Conservation (phyloP, 1,284 basidiomycete genomes). For the Ganoderma leucocontextum region DNA sequence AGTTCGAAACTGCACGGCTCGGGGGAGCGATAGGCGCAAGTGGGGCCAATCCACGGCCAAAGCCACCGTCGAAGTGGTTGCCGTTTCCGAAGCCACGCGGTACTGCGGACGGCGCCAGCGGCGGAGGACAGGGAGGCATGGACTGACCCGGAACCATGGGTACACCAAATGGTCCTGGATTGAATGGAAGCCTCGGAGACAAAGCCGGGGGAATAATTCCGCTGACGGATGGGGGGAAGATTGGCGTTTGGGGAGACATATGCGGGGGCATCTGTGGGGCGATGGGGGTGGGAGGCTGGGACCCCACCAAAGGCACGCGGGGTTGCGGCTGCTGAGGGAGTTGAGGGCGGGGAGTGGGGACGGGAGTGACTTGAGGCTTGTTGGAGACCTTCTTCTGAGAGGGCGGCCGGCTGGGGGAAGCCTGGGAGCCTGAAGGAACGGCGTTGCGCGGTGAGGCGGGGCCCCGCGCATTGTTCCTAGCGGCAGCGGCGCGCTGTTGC, state of each 20-base stretch:
- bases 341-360: slow-evolving; percentile 44
- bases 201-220: slow-evolving; percentile 55
- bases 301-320: slow-evolving; percentile 41
- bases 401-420: slow-evolving; percentile 50
- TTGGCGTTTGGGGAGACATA: slow-evolving; percentile 45
- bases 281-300: slow-evolving; percentile 43
- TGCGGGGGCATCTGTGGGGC: slow-evolving; percentile 50
- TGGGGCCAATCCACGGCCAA: slow-evolving; percentile 48
- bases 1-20: slow-evolving; percentile 43
- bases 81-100: slow-evolving; percentile 57
- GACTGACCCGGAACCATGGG: slow-evolving; percentile 50
- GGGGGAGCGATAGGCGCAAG: slow-evolving; percentile 63
- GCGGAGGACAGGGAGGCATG: slow-evolving; percentile 50
- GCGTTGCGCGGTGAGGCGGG: slow-evolving; percentile 60
- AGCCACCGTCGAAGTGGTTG: slow-evolving; percentile 58
- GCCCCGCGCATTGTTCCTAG: slow-evolving; percentile 48
- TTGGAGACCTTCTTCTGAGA: slow-evolving; percentile 60
- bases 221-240: slow-evolving; percentile 50
- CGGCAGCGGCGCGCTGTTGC: slow-evolving; percentile 41
- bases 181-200: slow-evolving; percentile 57
- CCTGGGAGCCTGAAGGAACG: slow-evolving; percentile 55
- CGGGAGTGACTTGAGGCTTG: slow-evolving; percentile 45
- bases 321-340: slow-evolving; percentile 45
- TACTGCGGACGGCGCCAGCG: slow-evolving; percentile 61
- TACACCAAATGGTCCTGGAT: slow-evolving; percentile 52